phyloP scores from a whole-genome alignment of 2,329 filamentous ascomycete species.

The Penicillium sp. region DNA sequence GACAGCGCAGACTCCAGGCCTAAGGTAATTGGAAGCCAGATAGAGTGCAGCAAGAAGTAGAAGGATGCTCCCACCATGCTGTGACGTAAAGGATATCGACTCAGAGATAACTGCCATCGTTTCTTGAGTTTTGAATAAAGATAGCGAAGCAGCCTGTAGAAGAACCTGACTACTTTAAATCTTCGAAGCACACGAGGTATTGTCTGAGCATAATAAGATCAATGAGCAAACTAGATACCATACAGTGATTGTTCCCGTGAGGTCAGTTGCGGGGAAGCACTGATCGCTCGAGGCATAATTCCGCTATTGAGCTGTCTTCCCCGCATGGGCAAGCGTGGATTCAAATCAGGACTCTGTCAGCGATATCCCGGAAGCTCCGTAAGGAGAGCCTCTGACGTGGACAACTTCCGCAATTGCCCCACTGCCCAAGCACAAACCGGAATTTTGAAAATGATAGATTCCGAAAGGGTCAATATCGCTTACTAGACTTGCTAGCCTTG shows the following conservation, averaged over 20 bases:
- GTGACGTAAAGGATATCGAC: not conserved
- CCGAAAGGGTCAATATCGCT: not conserved
- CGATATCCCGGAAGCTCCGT: not conserved
- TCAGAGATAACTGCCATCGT: constrained; percentile 14
- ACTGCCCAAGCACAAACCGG: not conserved
- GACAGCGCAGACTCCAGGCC: constrained; percentile 9
- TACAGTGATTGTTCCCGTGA: not conserved
- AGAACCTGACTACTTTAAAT: not conserved
- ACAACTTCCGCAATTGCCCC: not conserved
- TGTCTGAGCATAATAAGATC: not conserved
- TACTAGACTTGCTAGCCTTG: not conserved
- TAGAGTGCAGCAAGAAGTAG: constrained; percentile 7
- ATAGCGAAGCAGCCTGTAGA: not conserved
- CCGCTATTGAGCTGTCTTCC: not conserved
- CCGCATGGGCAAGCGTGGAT: not conserved
- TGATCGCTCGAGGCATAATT: constrained; percentile 9
- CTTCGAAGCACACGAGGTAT: not conserved
- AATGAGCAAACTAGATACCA: not conserved
- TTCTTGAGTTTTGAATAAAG: not conserved
- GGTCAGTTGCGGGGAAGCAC: constrained; percentile 16
- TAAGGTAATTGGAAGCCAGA: constrained; percentile 17
- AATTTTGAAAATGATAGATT: not conserved
- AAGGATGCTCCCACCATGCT: constrained; percentile 4
- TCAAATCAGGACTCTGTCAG: not conserved
- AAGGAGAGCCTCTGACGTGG: not conserved